Conservation (phyloP, 306 rosid genomes). For the Castanopsis chinensis region DNA sequence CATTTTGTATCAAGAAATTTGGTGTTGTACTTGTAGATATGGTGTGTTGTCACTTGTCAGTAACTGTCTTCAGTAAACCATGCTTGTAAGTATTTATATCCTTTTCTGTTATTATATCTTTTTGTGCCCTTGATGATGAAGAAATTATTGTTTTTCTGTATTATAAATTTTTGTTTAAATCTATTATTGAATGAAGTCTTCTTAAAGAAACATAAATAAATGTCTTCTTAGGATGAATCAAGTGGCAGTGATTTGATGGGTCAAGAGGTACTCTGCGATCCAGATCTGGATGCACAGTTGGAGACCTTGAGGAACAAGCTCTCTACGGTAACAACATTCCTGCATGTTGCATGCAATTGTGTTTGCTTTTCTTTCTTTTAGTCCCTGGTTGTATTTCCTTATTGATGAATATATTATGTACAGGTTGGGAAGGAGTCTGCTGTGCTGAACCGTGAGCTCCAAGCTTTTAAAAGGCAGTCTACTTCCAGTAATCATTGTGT, state of each 20-base stretch:
- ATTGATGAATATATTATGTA: slow-evolving; percentile 9
- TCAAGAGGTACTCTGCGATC: slow-evolving; percentile 35
- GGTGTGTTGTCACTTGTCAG: background rate
- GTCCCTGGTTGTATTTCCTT: background rate
- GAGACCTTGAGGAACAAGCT: slow-evolving; percentile 65
- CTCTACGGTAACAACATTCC: slow-evolving; percentile 33
- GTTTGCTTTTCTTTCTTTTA: background rate
- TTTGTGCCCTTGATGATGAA: background rate
- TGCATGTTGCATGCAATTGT: slow-evolving; percentile 16
- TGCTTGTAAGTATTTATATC: background rate
- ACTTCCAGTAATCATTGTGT: slow-evolving; percentile 30
- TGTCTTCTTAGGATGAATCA: slow-evolving; percentile 49
- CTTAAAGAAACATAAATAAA: background rate
- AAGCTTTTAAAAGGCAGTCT: slow-evolving; percentile 52
- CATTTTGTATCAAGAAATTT: background rate
- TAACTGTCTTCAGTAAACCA: background rate
- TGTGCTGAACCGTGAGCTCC: slow-evolving; percentile 58
- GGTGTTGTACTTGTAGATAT: background rate
- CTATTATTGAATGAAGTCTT: background rate
- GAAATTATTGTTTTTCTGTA: background rate
- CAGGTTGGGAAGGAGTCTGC: slow-evolving; percentile 73
- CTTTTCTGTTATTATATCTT: background rate
- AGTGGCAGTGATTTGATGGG: slow-evolving; percentile 17
- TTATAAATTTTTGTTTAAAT: background rate
- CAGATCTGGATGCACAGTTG: slow-evolving; percentile 56